These are phyloP conservation scores for Calocera cornea DNA, from an alignment of 768 basidiomycete genomes.

Conservation along the genomic window DNA sequence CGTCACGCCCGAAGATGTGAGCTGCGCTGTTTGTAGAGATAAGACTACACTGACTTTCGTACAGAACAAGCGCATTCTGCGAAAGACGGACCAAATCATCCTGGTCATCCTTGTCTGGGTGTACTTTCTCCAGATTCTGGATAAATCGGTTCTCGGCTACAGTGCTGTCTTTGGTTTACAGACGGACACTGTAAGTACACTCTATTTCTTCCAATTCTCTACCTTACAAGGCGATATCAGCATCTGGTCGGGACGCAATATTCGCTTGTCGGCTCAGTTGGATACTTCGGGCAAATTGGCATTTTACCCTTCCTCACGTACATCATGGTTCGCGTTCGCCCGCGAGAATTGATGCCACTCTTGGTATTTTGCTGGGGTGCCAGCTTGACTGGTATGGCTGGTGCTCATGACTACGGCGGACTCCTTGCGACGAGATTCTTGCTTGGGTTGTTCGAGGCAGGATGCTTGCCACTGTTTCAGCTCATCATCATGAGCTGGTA, in stretches of 20 bases:
- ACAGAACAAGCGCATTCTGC: constrained; percentile 16
- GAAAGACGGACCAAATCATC: constrained; percentile 19
- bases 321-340: neutral
- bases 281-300: constrained; percentile 12
- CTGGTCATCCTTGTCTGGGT: constrained; percentile 21
- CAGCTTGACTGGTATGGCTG: constrained; percentile 20
- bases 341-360: neutral
- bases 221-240: neutral
- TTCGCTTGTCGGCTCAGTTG: constrained; percentile 7
- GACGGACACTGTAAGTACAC: constrained; percentile 11
- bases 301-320: neutral
- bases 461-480: constrained; percentile 26
- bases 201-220: neutral
- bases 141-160: constrained; percentile 21
- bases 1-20: constrained; percentile 19
- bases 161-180: constrained; percentile 19
- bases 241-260: neutral
- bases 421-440: constrained; percentile 25
- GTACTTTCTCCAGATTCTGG: constrained; percentile 25
- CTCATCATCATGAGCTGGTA: constrained; percentile 23
- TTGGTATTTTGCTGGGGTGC: constrained; percentile 17
- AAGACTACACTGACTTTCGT: constrained; percentile 11
- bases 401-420: constrained; percentile 15
- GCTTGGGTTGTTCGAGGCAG: constrained; percentile 25
- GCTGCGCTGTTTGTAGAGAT: constrained; percentile 22